Evolutionary conservation across 805 yeast species (phyloP).

Genomic region (Nakazawaea pomicola): DNA sequence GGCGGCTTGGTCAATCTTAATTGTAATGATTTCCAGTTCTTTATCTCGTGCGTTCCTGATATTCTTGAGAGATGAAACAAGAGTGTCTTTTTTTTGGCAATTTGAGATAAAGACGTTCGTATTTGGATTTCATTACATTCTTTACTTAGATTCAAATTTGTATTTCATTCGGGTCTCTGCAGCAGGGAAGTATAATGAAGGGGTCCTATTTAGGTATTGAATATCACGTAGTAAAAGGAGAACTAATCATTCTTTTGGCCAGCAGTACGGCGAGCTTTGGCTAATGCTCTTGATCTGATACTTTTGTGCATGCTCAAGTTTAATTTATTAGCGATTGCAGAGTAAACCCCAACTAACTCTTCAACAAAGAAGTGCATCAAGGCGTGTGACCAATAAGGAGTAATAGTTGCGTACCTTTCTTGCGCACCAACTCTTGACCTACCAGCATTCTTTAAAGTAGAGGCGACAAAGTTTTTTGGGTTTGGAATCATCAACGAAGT

Average conservation of each 20-base stretch:
- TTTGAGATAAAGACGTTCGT: too few relatives aligned
- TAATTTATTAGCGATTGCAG: constrained; percentile 59
- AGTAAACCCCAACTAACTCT: constrained; percentile 76
- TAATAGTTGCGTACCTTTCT: constrained; percentile 77
- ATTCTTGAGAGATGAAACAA: too few relatives aligned
- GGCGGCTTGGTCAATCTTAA: too few relatives aligned
- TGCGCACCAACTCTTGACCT: constrained; percentile 83
- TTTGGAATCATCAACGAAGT: constrained; percentile 73
- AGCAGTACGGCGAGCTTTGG: constrained; percentile 52
- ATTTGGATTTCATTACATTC: too few relatives aligned
- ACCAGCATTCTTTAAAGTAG: constrained; percentile 67
- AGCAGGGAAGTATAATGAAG: too few relatives aligned
- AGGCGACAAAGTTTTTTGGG: constrained; percentile 73
- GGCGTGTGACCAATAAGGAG: constrained; percentile 95
- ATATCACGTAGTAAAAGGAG: too few relatives aligned
- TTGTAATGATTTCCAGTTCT: too few relatives aligned
- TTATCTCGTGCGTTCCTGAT: too few relatives aligned
- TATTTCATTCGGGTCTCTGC: too few relatives aligned
- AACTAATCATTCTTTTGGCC: constrained; percentile 9
- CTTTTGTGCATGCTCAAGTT: constrained; percentile 74
- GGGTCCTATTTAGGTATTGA: too few relatives aligned
- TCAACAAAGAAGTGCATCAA: constrained; percentile 80
- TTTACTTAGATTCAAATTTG: too few relatives aligned
- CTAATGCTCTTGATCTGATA: constrained; percentile 79
- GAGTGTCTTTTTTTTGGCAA: too few relatives aligned